Base-by-base conservation (phyloP, 2,329 filamentous ascomycete species). In the Trichoderma sp. region DNA sequence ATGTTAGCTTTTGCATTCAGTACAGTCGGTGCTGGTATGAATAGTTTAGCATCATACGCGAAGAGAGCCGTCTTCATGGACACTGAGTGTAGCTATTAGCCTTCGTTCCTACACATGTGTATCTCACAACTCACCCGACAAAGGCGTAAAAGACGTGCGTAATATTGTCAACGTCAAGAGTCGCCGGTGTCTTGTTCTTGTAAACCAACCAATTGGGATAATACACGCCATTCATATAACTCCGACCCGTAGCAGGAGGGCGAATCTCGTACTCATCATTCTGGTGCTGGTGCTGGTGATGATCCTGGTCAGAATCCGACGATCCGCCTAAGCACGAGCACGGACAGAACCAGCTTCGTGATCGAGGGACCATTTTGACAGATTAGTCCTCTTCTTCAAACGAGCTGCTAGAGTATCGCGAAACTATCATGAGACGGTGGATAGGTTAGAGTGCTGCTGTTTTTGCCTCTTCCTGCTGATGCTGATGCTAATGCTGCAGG, bases 61-160 rank as follows among this genome's bases (percentile, higher is more conserved):
- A 1, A 80, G 72, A 35, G 73, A 73, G 9, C 75, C 76, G 68
- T 78, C 74, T 17, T 72, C 72, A 57, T 78, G 77, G 32, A 77
- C 79, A 17, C 79, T 80, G 73, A 0, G 72, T 29, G 25, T 19
- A 15, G 3, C 2, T 17, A 10, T 48, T 8, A 53, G 27, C 9
- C 6, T 12, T n/a, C 1, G 1, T 53, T 34, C 57, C 22, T 22
- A 10, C 12, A 48, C 17, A 19, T n/a, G 27, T 15, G 42, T 15
- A 17, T 25, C 5, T 22, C 7, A 22, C 58, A 12, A 67, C 74
- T 68, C 70, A 80, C 79, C 79, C 85, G 68, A 87, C 84, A 81
- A 90, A 90, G 25, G 88, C 86, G 72, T 90, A 90, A 72, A 89
- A 88, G 8, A 89, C 80, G 73, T 90, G 88, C 7, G 88, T 89